Base-by-base conservation (phyloP, 192 early-diverging fungal species). In the Mortierella claussenii region DNA sequence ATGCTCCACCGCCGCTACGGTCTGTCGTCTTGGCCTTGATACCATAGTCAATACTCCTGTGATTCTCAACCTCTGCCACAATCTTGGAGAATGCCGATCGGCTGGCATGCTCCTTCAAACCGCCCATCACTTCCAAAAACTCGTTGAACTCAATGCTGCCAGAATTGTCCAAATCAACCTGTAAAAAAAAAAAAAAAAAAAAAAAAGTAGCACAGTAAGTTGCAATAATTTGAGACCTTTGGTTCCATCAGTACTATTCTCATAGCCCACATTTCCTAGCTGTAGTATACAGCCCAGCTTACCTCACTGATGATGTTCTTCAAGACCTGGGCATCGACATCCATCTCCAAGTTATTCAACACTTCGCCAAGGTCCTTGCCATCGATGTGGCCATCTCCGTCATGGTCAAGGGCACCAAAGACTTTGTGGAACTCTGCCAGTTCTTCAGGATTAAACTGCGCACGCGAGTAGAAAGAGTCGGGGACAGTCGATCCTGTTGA, bases 61-160 rank as follows among this genome's bases (percentile, higher is more conserved):
- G 30, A 17, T 21, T 59, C 21, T 66, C 71, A 3, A 75, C 71
- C 18, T 75, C 17, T 3, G 30, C 76, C 12, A 85, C 69, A 34
- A 80, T 68, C 28, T 74, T 67, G 30, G 78, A 70, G 62, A 86
- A 85, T n/a, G 71, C 82, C 18, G 78, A 74, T 20, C 84, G 79
- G 47, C 60, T 80, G 27, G 81, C 78, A 32, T 79, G 79, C 49
- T 90, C 89, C 67, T 87, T 85, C 34, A 89, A 75, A 42, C 79
- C 76, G 36, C 85, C 87, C 81, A 90, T 83, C 47, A 90, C 80
- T 64, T 89, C 89, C 64, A 92, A 78, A 70, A 92, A 92, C 68
- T 92, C 91, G 37, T 88, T 85, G 48, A 90, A 92, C 61, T 92
- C 91, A 23, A 92, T 82, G 7, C 70, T 57, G 17, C 82, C 85